Base-by-base conservation (phyloP, 2,329 filamentous ascomycete genomes). In the Aspergillus melleus region DNA sequence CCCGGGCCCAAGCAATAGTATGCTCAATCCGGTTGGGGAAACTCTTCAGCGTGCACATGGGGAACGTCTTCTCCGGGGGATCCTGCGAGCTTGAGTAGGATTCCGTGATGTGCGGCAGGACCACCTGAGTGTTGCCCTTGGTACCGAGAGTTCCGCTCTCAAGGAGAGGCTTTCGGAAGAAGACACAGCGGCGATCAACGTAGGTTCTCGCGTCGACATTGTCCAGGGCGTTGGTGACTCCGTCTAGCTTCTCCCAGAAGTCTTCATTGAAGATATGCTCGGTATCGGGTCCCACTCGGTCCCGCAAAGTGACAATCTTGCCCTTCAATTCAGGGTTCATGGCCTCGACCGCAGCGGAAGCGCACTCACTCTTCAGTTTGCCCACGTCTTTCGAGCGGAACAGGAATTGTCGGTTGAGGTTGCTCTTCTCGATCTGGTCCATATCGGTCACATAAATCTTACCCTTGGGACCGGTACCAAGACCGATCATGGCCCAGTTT, bases 1-100 rank as follows among this genome's bases (percentile, higher is more conserved):
- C 95, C 70, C 96, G 91, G 44, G 93, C 89, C 95, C 95, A 99
- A 2, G 95, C 95, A 75, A 99, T 99, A 0, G 95, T 98, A 77
- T 99, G 95, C 79, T 99, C 93, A 70, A 99, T 99, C 71, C 90
- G 90, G 83, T 99, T 99, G 60, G 95, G 95, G 83, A 99, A 99
- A 77, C 93, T 97, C 72, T 91, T 88, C 63, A 99, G 84, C 5
- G 95, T 98, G 77, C 95, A 99, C 93, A 98, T 98, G 0, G 95
- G 95, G 84, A 99, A 98, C 1, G 95, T 96, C 80, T 97, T 92
- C 83, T 99, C 96, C 0, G 95, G 95, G 1, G 95, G 95, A 75
- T 99, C 96, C 75, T 97, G 94, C 20, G 95, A 98, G 70, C 89
- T 92, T 0, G 95, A 97, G 81, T 99, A 99, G 1, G 95, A 98